phyloP scores from a whole-genome alignment of 345 rosid genomes.

The Camelina hispida region DNA sequence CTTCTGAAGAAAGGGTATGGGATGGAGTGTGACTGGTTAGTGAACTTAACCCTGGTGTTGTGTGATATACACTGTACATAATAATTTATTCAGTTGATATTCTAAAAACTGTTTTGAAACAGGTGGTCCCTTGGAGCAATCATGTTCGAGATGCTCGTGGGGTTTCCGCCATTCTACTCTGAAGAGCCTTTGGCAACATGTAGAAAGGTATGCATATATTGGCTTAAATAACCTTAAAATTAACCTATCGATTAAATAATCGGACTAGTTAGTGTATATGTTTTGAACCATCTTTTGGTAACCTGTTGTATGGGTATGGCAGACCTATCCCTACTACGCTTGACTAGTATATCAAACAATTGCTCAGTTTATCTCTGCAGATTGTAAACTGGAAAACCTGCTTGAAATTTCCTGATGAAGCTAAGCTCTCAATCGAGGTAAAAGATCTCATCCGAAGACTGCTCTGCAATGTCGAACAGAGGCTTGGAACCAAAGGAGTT shows the following conservation, averaged over 20 bases:
- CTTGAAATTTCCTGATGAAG: constrained; percentile 72
- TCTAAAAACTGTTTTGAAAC: constrained; percentile 32
- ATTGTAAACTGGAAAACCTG: constrained; percentile 71
- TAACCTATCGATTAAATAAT: not conserved
- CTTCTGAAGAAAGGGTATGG: constrained; percentile 58
- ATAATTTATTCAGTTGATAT: constrained; percentile 23
- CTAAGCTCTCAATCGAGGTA: constrained; percentile 61
- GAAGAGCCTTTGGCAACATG: constrained; percentile 55
- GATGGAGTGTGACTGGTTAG: constrained; percentile 59
- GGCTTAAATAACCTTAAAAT: constrained; percentile 25
- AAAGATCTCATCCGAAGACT: constrained; percentile 66
- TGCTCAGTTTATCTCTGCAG: constrained; percentile 53
- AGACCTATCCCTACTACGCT: constrained; percentile 5
- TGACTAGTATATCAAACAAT: constrained; percentile 45
- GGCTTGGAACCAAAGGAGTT: constrained; percentile 74
- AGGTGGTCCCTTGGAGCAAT: constrained; percentile 64
- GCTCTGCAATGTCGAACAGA: constrained; percentile 65
- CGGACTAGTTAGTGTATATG: not conserved
- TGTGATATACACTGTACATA: constrained; percentile 12
- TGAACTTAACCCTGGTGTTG: constrained; percentile 21
- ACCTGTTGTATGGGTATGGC: constrained; percentile 13
- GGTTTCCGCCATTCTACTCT: constrained; percentile 58
- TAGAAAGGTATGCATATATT: constrained; percentile 51
- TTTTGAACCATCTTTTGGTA: constrained; percentile 18
- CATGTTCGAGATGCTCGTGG: constrained; percentile 60